These are phyloP conservation scores for Desmodesmus armatus DNA, from an alignment of 139 green algal species.

Conservation along the genomic window DNA sequence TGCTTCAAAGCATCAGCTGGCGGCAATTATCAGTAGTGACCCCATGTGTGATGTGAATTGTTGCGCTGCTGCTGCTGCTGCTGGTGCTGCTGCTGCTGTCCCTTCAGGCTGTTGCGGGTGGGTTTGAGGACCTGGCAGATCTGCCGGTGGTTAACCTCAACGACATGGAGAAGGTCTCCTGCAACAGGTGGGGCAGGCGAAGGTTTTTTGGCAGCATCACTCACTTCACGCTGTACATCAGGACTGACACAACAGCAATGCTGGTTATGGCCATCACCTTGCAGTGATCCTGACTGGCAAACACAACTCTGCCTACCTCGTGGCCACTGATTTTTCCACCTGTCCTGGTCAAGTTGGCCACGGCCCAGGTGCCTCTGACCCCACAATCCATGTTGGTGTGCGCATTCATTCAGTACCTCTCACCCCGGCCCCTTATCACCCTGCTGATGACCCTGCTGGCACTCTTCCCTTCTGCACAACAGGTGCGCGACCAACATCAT, in stretches of 20 bases:
- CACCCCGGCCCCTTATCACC: too few species aligned
- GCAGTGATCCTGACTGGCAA: too few species aligned
- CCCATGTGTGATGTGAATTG: not conserved
- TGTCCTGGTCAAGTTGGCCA: too few species aligned
- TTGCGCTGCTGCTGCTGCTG: not conserved
- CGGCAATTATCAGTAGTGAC: too few species aligned
- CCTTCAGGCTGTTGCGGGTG: not conserved
- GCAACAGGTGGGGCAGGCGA: not conserved
- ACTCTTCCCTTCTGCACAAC: not conserved
- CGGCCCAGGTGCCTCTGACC: too few species aligned
- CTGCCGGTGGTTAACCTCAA: constrained; percentile 7
- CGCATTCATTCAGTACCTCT: not conserved
- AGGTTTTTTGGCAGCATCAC: too few species aligned
- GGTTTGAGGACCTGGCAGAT: not conserved
- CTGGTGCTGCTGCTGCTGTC: not conserved
- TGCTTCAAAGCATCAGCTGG: too few species aligned
- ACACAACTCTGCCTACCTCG: too few species aligned
- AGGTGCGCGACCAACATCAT: constrained; percentile 38
- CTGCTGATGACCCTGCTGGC: not conserved
- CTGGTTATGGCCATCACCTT: not conserved
- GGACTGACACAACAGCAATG: not conserved
- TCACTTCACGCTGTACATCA: not conserved
- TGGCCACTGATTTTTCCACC: too few species aligned
- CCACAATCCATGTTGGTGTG: not conserved
- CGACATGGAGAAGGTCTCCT: not conserved